These are phyloP conservation scores for Parachlorella kessleri DNA, from an alignment of 139 green algal genomes.

Conservation along the genomic window DNA sequence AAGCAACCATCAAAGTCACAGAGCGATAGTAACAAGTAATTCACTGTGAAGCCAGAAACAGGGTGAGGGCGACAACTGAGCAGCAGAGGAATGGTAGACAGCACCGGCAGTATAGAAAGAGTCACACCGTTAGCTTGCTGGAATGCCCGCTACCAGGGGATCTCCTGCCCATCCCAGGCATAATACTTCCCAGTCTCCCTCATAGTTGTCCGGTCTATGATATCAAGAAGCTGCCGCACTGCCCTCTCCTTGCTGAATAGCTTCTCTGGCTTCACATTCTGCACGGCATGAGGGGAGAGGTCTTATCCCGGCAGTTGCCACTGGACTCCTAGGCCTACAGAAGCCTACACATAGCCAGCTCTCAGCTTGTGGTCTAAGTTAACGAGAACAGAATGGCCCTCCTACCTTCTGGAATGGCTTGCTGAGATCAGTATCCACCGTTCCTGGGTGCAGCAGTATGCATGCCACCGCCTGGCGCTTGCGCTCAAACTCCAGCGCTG, in stretches of 20 bases:
- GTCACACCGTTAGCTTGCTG: too few species aligned
- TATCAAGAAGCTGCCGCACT: conserved; percentile 68
- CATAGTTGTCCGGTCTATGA: conserved; percentile 58
- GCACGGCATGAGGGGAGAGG: neutral
- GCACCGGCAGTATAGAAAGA: too few species aligned
- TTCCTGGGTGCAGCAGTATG: conserved; percentile 87
- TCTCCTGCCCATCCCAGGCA: conserved; percentile 71
- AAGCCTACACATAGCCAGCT: too few species aligned
- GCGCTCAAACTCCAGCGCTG: conserved; percentile 68
- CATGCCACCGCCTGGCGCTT: conserved; percentile 54
- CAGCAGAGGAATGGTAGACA: too few species aligned
- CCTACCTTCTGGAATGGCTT: conserved; percentile 71
- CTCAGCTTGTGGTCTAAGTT: too few species aligned
- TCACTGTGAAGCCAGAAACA: too few species aligned
- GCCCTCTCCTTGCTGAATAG: conserved; percentile 69
- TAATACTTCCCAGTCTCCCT: conserved; percentile 66
- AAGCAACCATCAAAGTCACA: too few species aligned
- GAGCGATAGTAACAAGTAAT: too few species aligned
- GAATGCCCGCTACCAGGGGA: conserved; percentile 74
- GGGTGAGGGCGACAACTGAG: too few species aligned
- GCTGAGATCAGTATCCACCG: conserved; percentile 77
- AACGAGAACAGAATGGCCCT: too few species aligned
- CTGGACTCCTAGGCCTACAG: too few species aligned
- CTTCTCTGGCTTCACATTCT: conserved; percentile 76
- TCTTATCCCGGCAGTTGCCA: neutral